Evolutionary conservation across 495 filamentous ascomycete species (phyloP), one percentile per base, ranked within the genome.

Genomic region (Hypoxylon cercidicola): DNA sequence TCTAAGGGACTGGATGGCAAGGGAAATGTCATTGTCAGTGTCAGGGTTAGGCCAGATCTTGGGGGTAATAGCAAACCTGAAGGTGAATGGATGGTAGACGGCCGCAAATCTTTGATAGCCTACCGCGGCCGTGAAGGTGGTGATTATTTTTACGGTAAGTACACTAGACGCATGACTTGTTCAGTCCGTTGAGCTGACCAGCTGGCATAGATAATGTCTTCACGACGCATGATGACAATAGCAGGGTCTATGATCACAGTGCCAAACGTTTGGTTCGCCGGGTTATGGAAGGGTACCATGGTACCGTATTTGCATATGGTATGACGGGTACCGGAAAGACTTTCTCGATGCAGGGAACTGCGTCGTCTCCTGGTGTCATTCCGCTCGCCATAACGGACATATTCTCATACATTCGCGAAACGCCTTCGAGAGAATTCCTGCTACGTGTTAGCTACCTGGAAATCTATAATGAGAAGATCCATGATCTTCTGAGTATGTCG

Each of bases 261-360:
- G 95, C 96, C 19, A 98, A 98, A 78, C 90, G 95, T 30, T 81
- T 99, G 30, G 95, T 99, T 21, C 89, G 95, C 64, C 85, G 95
- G 62, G 95, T 99, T 16, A 99, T 99, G 95, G 94, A 99, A 81
- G 95, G 95, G 28, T 99, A 98, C 70, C 94, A 98, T 73, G 95
- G 93, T 55, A 99, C 95, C 1, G 95, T 99, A 13, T 99, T 99
- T 70, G 95, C 95, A 16, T 99, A 99, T 77, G 95, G 95, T 70
- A 97, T 98, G 96, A 99, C 95, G 19, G 95, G 95, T 39, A 99
- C 95, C 2, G 95, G 95, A 41, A 99, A 99, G 76, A 99, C 95
- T 9, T 99, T 97, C 68, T 97, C 93, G 44, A 99, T 99, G 95
- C 95, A 99, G 76, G 95, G 95, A 59, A 99, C 95, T 20, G 93